Conservation (phyloP, 768 basidiomycete species). For the Lentinula aciculospora region DNA sequence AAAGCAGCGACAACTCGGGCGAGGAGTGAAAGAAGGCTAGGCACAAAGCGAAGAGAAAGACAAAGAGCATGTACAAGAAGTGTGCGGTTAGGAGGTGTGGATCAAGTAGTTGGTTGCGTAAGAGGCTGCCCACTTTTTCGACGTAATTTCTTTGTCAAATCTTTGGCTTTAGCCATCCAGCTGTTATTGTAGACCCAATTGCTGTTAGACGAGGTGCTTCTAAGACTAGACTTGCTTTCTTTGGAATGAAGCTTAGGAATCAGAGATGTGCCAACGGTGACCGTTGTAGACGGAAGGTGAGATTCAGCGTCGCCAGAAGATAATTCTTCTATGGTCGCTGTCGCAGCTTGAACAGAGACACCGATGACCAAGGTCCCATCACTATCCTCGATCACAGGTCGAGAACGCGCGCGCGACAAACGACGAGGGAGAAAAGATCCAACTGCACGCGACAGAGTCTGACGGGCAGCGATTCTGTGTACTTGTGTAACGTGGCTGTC, state of each 20-base stretch:
- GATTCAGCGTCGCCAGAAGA: conserved; percentile 39
- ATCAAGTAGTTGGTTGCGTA: conserved; percentile 7
- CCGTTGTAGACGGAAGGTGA: conserved; percentile 20
- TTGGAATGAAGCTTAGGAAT: conserved; percentile 25
- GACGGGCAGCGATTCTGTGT: conserved; percentile 38
- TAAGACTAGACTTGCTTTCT: conserved; percentile 24
- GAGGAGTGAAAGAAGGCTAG: not conserved
- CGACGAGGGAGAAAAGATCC: conserved; percentile 39
- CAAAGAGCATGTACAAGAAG: conserved; percentile 4
- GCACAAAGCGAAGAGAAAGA: not conserved
- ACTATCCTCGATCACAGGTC: conserved; percentile 25
- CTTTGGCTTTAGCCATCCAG: conserved; percentile 33
- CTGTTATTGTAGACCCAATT: conserved; percentile 5
- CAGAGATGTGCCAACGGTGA: conserved; percentile 20
- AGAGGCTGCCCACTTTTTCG: conserved; percentile 26
- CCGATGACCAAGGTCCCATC: conserved; percentile 34
- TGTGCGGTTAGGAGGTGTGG: not conserved
- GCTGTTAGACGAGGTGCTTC: conserved; percentile 13
- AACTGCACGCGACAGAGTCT: conserved; percentile 35
- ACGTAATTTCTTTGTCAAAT: conserved; percentile 37
- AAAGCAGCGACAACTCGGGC: not conserved
- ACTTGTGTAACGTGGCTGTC: conserved; percentile 42
- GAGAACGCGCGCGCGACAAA: conserved; percentile 36
- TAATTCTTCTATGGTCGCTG: conserved; percentile 19
- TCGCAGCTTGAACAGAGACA: conserved; percentile 44